phyloP scores from a whole-genome alignment of 78 protist genomes.

The Acrasis kona region DNA sequence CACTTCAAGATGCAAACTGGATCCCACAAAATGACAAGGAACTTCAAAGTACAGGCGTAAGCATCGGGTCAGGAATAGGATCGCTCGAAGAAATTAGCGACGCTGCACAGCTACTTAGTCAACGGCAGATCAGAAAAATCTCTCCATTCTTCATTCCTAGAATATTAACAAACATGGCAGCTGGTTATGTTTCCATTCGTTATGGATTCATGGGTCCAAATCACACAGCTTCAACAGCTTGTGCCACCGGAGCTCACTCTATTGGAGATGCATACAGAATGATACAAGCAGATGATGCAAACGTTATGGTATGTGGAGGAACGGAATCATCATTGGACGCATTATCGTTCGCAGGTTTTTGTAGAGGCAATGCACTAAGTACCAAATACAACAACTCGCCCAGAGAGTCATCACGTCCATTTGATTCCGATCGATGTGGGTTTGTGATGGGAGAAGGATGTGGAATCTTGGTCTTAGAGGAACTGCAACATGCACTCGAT shows the following conservation, averaged over 20 bases:
- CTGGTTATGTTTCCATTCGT: conserved; percentile 58
- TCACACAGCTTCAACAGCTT: conserved; percentile 76
- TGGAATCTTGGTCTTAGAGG: conserved; percentile 63
- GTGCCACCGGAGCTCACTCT: conserved; percentile 90
- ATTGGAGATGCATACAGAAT: conserved; percentile 76
- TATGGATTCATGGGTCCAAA: conserved; percentile 72
- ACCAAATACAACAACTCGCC: conserved; percentile 69
- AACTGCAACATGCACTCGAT: conserved; percentile 36
- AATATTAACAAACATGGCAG: conserved; percentile 76
- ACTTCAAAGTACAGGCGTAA: conserved; percentile 41
- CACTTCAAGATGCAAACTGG: neutral
- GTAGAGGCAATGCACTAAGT: conserved; percentile 60
- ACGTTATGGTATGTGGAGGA: conserved; percentile 85
- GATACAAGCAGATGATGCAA: conserved; percentile 66
- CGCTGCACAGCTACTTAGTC: neutral
- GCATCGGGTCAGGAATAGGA: conserved; percentile 77
- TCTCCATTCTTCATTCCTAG: conserved; percentile 83
- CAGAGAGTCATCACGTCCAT: conserved; percentile 65
- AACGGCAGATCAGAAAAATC: conserved; percentile 13
- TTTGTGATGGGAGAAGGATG: conserved; percentile 95
- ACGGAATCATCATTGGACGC: conserved; percentile 77
- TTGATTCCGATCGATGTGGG: conserved; percentile 68
- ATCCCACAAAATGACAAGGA: neutral
- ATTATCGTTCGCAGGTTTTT: conserved; percentile 75
- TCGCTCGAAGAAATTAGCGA: conserved; percentile 46